A percentile compares a stretch with the other conserved stretches of the same genome.
These are phyloP conservation scores for Mallotus japonicus DNA, from an alignment of 441 rosid species.

Conservation along the genomic window DNA sequence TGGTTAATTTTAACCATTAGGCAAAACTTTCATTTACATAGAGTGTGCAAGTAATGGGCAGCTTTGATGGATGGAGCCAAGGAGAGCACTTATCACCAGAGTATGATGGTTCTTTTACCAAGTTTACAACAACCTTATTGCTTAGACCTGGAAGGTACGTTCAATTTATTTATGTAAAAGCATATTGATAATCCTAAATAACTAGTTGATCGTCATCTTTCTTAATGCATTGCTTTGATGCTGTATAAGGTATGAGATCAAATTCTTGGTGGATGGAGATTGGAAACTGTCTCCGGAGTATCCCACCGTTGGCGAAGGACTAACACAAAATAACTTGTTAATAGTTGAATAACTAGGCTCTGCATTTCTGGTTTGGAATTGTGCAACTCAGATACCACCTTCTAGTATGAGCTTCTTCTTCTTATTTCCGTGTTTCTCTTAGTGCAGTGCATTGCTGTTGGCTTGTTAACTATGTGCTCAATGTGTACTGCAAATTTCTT, in stretches of 20 bases:
- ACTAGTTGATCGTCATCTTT: neutral
- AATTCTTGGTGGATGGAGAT: conserved; percentile 88
- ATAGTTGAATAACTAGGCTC: conserved; percentile 48
- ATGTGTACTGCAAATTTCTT: too few relatives aligned
- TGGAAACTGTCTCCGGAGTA: conserved; percentile 76
- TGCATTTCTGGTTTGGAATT: neutral
- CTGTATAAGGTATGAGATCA: conserved; percentile 71
- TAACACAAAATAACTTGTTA: conserved; percentile 62
- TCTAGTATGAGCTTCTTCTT: neutral
- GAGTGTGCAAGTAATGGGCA: conserved; percentile 93
- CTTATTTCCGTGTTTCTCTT: too few relatives aligned
- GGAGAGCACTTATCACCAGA: conserved; percentile 81
- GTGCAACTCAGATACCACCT: neutral
- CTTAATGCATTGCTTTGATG: neutral
- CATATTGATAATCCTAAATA: neutral
- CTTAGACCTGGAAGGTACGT: conserved; percentile 82
- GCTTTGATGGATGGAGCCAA: conserved; percentile 84
- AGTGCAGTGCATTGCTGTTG: too few relatives aligned
- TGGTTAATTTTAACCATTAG: too few relatives aligned
- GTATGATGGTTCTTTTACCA: conserved; percentile 64
- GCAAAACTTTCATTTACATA: conserved; percentile 3
- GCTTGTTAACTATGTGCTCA: too few relatives aligned
- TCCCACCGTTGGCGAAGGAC: conserved; percentile 69
- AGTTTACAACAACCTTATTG: conserved; percentile 58
- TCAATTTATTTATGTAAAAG: neutral